Base-by-base conservation (phyloP, 805 yeast species). In the Suhomyces prunicola region DNA sequence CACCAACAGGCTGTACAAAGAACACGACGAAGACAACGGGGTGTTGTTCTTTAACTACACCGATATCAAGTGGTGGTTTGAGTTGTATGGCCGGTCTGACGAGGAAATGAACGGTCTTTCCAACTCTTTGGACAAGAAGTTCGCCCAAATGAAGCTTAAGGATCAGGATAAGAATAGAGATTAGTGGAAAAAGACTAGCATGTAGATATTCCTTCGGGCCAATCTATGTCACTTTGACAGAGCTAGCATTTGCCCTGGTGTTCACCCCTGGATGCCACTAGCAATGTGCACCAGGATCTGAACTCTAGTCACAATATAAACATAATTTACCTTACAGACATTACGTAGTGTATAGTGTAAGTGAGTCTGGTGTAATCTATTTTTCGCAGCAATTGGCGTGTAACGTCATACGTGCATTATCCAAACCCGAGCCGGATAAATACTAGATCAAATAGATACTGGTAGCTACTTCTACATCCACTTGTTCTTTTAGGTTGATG, bases 1-100 rank as follows among this genome's bases (percentile, higher is more conserved):
- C 63, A 69, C 78, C 1, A 88, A 87, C 65, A 67, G 69, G 17
- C 62, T 60, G 2, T 90, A 79, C 62, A 60, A 61, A 5, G 56
- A 56, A 8, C 45, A 48, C 4, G 56, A 53, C 2, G 61, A 60
- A 12, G 71, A 69, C 13, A 36, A 47, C 23, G 75, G 73, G 35
- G 81, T 76, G 47, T 65, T 89, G 1, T 81, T 82, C 47, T 90
- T 93, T 29, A 81, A 84, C 65, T 78, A 74, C 54, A 77, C 76
- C 19, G 81, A 82, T 46, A 79, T 86, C n/a, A 80, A 81, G 57
- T 93, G 96, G 93, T 92, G 98, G 98, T 82, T 80, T 63, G 96
- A 90, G 60, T 71, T 88, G 24, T 89, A 87, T 64, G 96, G 97
- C 0, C 72, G 93, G 50, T 73, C 83, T 4, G 87, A 88, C 63